Percentiles rank a stretch among this genome's conserved stretches.
Conservation (phyloP, 805 yeast genomes). For the Sugiyamaella smithiae region DNA sequence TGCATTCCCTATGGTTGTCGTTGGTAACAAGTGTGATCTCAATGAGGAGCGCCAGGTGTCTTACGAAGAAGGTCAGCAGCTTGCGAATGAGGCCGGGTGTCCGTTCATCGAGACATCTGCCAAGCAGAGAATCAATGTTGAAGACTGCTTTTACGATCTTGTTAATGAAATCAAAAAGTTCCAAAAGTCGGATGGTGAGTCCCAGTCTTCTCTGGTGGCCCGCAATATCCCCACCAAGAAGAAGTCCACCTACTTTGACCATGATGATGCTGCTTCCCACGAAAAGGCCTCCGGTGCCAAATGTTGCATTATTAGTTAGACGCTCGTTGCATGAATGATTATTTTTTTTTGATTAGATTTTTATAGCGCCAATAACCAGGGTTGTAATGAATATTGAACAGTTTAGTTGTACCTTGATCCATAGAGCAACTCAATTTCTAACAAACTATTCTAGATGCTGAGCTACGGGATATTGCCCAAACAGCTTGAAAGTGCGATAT, state of each 20-base stretch:
- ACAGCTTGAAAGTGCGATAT: no score
- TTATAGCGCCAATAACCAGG: no score
- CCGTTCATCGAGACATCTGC: conserved; percentile 88
- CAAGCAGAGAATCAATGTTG: conserved; percentile 85
- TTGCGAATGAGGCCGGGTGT: conserved; percentile 61
- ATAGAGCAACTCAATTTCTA: no score
- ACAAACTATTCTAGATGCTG: no score
- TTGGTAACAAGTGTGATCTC: conserved; percentile 86
- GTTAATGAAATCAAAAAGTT: conserved; percentile 27
- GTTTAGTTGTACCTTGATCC: no score
- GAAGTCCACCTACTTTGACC: conserved; percentile 3
- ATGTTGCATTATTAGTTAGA: conserved; percentile 14
- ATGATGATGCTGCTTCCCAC: background rate
- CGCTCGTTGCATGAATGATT: no score
- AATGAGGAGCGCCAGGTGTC: conserved; percentile 75
- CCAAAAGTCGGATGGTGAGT: conserved; percentile 5
- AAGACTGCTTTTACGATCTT: conserved; percentile 68
- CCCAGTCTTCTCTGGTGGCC: background rate
- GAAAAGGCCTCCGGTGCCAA: background rate
- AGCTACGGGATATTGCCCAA: no score
- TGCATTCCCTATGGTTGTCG: conserved; percentile 75
- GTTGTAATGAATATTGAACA: no score
- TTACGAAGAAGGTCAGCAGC: conserved; percentile 76
- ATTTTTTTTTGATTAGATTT: background rate
- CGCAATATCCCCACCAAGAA: background rate